phyloP scores from a whole-genome alignment of 495 filamentous ascomycete genomes.

The Zalerion maritima region DNA sequence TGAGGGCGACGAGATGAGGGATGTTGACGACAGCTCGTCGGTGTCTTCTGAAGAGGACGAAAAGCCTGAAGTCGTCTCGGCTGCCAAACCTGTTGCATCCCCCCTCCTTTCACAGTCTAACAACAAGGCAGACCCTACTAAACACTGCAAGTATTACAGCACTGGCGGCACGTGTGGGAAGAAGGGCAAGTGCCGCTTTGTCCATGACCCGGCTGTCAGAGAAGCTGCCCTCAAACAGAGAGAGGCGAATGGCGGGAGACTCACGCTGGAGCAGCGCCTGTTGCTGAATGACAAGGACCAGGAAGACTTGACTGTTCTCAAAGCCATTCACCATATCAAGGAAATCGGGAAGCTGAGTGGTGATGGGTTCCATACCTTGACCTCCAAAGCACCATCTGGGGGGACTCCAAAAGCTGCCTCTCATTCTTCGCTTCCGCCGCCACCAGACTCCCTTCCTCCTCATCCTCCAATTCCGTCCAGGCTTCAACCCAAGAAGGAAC shows the following conservation, averaged over 20 bases:
- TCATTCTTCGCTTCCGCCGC: too few species aligned
- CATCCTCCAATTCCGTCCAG: too few species aligned
- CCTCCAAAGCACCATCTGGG: too few species aligned
- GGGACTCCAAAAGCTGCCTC: too few species aligned
- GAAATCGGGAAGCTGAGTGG: constrained; percentile 24
- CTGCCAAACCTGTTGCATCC: constrained; percentile 15
- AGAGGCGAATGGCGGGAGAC: constrained; percentile 36
- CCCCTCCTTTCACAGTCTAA: too few species aligned
- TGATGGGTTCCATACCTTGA: too few species aligned
- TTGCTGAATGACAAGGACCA: constrained; percentile 42
- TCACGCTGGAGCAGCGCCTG: constrained; percentile 41
- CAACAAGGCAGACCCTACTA: constrained; percentile 33
- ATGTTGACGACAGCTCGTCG: constrained; percentile 23
- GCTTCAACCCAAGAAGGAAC: too few species aligned
- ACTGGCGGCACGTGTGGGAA: constrained; percentile 46
- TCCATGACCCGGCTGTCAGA: constrained; percentile 38
- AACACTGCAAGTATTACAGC: constrained; percentile 46
- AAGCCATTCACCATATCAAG: constrained; percentile 35
- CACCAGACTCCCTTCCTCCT: too few species aligned
- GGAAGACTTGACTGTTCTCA: constrained; percentile 39
- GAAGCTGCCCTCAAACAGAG: constrained; percentile 37
- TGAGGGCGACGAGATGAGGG: constrained; percentile 40
- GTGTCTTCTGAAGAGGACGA: constrained; percentile 25
- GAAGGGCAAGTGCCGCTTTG: constrained; percentile 51
- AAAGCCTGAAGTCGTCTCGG: constrained; percentile 33